These are phyloP conservation scores for Nakazawaea holstii DNA, from an alignment of 805 yeast genomes.

Conservation along the genomic window DNA sequence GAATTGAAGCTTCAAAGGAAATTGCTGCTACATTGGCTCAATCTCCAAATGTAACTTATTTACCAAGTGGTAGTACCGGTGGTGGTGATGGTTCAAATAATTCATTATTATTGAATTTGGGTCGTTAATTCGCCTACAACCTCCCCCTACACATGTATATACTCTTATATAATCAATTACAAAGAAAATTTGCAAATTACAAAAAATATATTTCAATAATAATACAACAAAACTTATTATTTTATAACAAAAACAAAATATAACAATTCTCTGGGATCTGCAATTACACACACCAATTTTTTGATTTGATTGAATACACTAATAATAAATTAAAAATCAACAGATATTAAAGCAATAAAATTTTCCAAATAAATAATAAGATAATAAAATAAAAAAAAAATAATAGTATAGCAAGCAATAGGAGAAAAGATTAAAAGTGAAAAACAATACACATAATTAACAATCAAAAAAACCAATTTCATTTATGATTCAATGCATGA, in stretches of 20 bases:
- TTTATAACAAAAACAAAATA: too few species aligned
- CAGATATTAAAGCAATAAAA: background rate
- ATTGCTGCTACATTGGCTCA: conserved; percentile 84
- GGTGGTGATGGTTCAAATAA: conserved; percentile 30
- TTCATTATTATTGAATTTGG: conserved; percentile 62
- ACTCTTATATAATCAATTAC: too few species aligned
- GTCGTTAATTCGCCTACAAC: conserved; percentile 55
- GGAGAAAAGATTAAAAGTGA: background rate
- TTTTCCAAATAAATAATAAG: background rate
- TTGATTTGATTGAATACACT: too few species aligned
- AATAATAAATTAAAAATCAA: too few species aligned
- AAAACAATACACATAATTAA: background rate
- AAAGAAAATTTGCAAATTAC: too few species aligned
- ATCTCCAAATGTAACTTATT: conserved; percentile 82
- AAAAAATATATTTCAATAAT: too few species aligned
- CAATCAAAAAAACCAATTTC: too few species aligned
- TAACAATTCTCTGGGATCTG: too few species aligned
- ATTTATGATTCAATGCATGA: too few species aligned
- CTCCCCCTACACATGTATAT: background rate
- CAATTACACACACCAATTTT: too few species aligned
- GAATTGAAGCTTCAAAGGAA: conserved; percentile 95
- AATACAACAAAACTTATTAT: too few species aligned
- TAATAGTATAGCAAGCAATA: too few species aligned
- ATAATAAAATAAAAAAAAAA: background rate
- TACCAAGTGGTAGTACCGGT: conserved; percentile 51